Conservation (phyloP, 495 filamentous ascomycete genomes). For the Tuber calosporum region DNA sequence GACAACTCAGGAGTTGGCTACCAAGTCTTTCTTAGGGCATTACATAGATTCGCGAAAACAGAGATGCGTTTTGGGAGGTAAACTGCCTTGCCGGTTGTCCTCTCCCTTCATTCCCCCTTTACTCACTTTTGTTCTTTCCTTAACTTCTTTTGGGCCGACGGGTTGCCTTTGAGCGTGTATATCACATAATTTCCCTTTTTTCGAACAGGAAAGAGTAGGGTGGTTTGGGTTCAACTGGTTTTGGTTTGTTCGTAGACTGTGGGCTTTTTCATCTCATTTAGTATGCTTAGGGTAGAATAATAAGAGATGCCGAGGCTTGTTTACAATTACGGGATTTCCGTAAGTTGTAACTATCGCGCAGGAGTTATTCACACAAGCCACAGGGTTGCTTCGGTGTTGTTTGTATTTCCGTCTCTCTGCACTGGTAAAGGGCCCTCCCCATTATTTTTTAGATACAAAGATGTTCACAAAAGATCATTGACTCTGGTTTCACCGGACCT, state of each 20-base stretch:
- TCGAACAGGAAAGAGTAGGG: neutral
- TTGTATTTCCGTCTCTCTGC: neutral
- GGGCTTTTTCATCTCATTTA: neutral
- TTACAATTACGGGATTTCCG: neutral
- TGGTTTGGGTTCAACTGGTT: neutral
- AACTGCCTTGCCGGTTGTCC: neutral
- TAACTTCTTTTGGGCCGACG: neutral
- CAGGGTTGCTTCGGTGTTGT: neutral
- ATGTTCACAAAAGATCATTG: neutral
- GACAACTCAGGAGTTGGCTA: slow-evolving; percentile 79
- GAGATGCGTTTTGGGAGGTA: slow-evolving; percentile 85
- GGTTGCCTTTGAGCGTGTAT: neutral
- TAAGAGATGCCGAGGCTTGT: neutral
- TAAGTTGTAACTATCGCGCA: neutral
- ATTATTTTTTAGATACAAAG: neutral
- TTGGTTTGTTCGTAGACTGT: neutral
- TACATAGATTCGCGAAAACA: slow-evolving; percentile 77
- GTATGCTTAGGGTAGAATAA: neutral
- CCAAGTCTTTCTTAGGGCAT: slow-evolving; percentile 76
- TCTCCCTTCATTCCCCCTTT: neutral
- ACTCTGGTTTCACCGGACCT: neutral
- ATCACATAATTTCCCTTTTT: neutral
- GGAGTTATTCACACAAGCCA: neutral
- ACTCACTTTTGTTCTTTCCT: neutral
- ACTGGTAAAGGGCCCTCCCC: neutral